A percentile compares a stretch with the other conserved stretches of the same genome.
phyloP scores from a whole-genome alignment of 441 rosid genomes.

The Hura crepitans region DNA sequence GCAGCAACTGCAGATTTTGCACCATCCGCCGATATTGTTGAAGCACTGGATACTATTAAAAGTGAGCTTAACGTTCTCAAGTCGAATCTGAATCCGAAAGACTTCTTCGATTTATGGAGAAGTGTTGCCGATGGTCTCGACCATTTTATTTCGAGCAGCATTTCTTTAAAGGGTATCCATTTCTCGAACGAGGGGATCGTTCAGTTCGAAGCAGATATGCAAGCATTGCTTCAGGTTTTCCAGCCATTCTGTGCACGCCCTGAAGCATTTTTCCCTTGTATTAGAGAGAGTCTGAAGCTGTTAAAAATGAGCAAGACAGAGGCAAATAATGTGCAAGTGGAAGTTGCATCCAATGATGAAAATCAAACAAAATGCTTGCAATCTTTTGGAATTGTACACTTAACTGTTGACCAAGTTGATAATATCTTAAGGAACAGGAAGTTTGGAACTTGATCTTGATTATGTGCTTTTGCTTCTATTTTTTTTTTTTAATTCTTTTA shows the following conservation, averaged over 20 bases:
- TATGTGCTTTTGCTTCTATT: background rate
- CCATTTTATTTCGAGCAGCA: conserved; percentile 51
- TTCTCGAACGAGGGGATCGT: conserved; percentile 27
- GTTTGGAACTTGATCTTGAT: conserved; percentile 17
- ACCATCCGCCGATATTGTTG: conserved; percentile 41
- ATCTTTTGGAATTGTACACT: conserved; percentile 46
- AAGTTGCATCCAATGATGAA: conserved; percentile 27
- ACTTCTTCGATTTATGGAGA: conserved; percentile 77
- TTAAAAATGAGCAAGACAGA: conserved; percentile 44
- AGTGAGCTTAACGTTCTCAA: conserved; percentile 38
- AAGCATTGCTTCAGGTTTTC: conserved; percentile 48
- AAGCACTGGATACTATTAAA: conserved; percentile 53
- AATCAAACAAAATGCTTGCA: conserved; percentile 30
- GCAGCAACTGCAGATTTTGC: conserved; percentile 18
- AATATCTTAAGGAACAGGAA: conserved; percentile 42
- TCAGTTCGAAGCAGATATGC: conserved; percentile 47
- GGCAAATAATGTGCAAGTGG: conserved; percentile 35
- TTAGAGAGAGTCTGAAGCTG: conserved; percentile 58
- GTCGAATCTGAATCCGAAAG: conserved; percentile 50
- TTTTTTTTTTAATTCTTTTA: background rate
- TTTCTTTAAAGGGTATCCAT: conserved; percentile 28
- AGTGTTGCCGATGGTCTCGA: conserved; percentile 75
- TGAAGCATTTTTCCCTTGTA: conserved; percentile 63
- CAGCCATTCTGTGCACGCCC: conserved; percentile 68
- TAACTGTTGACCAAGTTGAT: conserved; percentile 42